phyloP scores from a whole-genome alignment of 768 basidiomycete genomes.

The Phylloporus rhodoxanthus region DNA sequence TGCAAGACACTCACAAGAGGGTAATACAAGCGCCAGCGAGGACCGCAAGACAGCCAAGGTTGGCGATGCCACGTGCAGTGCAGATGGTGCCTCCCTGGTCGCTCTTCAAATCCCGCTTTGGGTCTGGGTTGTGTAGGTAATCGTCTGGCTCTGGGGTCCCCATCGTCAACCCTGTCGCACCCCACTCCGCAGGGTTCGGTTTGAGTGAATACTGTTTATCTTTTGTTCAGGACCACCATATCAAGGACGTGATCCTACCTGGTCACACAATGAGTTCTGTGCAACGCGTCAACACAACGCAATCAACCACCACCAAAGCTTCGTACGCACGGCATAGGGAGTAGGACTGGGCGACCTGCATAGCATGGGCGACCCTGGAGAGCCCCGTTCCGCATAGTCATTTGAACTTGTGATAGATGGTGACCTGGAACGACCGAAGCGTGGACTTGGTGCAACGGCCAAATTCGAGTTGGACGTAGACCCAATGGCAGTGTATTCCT shows the following conservation, averaged over 20 bases:
- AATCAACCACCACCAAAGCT: not conserved
- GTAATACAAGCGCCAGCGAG: conserved; percentile 44
- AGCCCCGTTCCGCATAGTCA: conserved; percentile 13
- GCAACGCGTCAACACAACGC: not conserved
- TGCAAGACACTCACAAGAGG: conserved; percentile 46
- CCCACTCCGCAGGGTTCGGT: conserved; percentile 44
- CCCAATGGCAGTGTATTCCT: conserved; percentile 24
- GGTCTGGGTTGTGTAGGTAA: conserved; percentile 58
- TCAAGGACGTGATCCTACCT: conserved; percentile 7
- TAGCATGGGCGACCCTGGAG: conserved; percentile 7
- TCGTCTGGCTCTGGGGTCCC: conserved; percentile 55
- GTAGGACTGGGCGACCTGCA: conserved; percentile 27
- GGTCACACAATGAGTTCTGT: conserved; percentile 27
- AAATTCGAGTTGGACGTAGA: conserved; percentile 23
- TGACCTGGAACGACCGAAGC: conserved; percentile 3
- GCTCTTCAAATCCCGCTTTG: conserved; percentile 45
- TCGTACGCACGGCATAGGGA: conserved; percentile 20
- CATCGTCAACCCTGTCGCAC: conserved; percentile 39
- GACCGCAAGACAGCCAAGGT: conserved; percentile 60
- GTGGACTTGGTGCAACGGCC: conserved; percentile 12
- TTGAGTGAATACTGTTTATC: conserved; percentile 33
- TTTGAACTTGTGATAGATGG: conserved; percentile 17
- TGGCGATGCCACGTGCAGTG: conserved; percentile 56
- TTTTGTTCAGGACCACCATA: not conserved
- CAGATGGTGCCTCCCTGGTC: conserved; percentile 55